phyloP scores from a whole-genome alignment of 345 rosid genomes.

The Heritiera fomes region DNA sequence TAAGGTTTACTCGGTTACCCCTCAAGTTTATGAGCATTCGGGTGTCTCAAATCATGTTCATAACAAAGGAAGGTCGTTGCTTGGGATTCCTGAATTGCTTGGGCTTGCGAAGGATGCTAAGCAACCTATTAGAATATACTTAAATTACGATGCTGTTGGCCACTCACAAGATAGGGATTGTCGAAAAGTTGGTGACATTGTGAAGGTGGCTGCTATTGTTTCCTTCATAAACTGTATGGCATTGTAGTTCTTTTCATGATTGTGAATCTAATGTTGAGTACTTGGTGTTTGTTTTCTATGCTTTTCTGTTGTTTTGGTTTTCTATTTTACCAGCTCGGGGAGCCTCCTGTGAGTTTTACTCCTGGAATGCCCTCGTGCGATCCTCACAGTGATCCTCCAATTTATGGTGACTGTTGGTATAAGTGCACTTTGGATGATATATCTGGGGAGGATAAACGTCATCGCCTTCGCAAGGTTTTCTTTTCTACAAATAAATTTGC shows the following conservation, averaged over 20 bases:
- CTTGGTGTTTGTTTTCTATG: conserved; percentile 16
- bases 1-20: conserved; percentile 77
- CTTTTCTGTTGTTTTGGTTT: neutral
- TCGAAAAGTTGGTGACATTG: conserved; percentile 73
- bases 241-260: neutral
- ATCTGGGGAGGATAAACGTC: conserved; percentile 83
- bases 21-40: conserved; percentile 75
- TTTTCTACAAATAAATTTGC: neutral
- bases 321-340: conserved; percentile 67
- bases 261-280: conserved; percentile 15
- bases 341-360: conserved; percentile 61
- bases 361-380: conserved; percentile 70
- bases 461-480: conserved; percentile 82
- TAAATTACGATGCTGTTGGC: conserved; percentile 98
- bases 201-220: conserved; percentile 61
- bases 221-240: conserved; percentile 18
- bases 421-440: conserved; percentile 93
- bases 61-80: conserved; percentile 72
- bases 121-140: conserved; percentile 86
- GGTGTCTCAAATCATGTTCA: conserved; percentile 38
- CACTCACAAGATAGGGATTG: conserved; percentile 93
- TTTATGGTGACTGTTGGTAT: conserved; percentile 95
- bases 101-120: conserved; percentile 53
- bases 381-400: conserved; percentile 71
- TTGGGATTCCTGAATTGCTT: conserved; percentile 40